Conservation (phyloP, 495 filamentous ascomycete genomes). For the Hypoxylon trugodes region DNA sequence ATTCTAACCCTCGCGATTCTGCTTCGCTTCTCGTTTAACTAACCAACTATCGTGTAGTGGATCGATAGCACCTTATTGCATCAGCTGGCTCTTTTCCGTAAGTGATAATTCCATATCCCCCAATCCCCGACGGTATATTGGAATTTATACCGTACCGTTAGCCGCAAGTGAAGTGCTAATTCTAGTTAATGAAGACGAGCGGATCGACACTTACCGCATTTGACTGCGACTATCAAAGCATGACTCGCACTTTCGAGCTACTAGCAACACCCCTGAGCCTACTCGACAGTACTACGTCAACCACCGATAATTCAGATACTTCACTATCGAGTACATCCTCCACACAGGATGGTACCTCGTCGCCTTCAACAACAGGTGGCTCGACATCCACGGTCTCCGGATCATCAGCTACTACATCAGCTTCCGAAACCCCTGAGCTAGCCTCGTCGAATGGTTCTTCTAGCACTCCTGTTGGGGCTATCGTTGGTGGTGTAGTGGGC, state of each 20-base stretch:
- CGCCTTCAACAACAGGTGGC: background rate
- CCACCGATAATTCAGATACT: background rate
- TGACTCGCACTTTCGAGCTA: constrained; percentile 19
- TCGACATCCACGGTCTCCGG: constrained; percentile 2
- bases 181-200: constrained; percentile 14
- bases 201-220: constrained; percentile 26
- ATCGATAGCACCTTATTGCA: constrained; percentile 29
- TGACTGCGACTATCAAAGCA: constrained; percentile 30
- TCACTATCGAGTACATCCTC: constrained; percentile 1
- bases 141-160: too few species aligned
- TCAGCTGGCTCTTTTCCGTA: constrained; percentile 34
- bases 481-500: constrained; percentile 29
- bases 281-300: constrained; percentile 6
- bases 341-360: background rate
- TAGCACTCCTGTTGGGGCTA: constrained; percentile 19
- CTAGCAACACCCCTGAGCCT: constrained; percentile 32
- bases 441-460: constrained; percentile 5
- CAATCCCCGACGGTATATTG: too few species aligned
- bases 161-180: constrained; percentile 3
- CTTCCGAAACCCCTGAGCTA: background rate
- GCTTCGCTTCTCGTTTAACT: background rate
- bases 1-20: background rate
- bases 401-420: background rate
- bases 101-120: background rate
- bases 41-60: constrained; percentile 2